phyloP scores from a whole-genome alignment of 2,329 filamentous ascomycete species.

The Davidsoniella eucalypti region DNA sequence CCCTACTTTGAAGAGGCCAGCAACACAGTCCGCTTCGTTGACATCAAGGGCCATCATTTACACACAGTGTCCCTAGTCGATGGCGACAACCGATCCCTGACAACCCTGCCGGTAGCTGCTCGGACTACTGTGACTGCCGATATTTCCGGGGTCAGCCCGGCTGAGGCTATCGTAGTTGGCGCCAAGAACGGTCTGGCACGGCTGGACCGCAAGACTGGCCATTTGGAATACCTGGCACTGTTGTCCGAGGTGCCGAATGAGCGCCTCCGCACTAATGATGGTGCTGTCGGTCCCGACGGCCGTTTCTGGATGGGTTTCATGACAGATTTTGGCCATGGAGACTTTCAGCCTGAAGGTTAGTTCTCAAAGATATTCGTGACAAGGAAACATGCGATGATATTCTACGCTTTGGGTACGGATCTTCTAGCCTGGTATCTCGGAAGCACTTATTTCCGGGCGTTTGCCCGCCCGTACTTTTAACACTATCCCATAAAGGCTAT shows the following conservation, averaged over 20 bases:
- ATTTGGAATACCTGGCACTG: constrained; percentile 35
- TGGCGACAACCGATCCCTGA: constrained; percentile 44
- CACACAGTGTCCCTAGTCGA: constrained; percentile 49
- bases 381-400: constrained; percentile 1
- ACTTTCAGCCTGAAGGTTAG: constrained; percentile 44
- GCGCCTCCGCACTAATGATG: constrained; percentile 61
- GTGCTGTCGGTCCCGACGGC: constrained; percentile 61
- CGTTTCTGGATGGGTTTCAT: constrained; percentile 76
- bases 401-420: too few species aligned
- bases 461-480: too few species aligned
- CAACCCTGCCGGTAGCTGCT: constrained; percentile 40
- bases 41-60: constrained; percentile 63
- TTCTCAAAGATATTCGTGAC: constrained; percentile 12
- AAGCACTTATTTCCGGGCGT: too few species aligned
- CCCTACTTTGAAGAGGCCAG: constrained; percentile 54
- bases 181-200: constrained; percentile 72
- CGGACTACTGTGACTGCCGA: constrained; percentile 57
- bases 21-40: constrained; percentile 58
- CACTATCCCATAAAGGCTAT: too few species aligned
- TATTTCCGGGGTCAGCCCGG: constrained; percentile 47
- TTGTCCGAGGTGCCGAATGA: constrained; percentile 29
- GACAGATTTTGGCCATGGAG: constrained; percentile 50
- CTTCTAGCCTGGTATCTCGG: too few species aligned
- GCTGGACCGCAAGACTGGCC: constrained; percentile 45
- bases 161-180: constrained; percentile 54